Conservation (phyloP, 768 basidiomycete species). For the Hygrocybe coccinea region DNA sequence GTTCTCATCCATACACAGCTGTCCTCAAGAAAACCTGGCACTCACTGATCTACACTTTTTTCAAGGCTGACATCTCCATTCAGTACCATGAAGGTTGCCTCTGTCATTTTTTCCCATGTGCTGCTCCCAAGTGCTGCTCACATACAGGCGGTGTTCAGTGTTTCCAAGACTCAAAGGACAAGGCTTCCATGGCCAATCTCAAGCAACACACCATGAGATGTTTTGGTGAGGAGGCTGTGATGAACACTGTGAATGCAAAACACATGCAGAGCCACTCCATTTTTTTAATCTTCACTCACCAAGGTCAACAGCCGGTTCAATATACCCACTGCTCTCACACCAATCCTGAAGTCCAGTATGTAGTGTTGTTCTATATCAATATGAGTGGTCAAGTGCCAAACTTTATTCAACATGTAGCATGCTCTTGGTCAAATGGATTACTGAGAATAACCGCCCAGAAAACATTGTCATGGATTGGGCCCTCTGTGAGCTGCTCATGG, state of each 20-base stretch:
- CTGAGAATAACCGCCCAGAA: constrained; percentile 22
- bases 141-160: constrained; percentile 3
- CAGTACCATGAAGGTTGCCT: constrained; percentile 13
- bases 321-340: constrained; percentile 29
- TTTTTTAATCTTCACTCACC: constrained; percentile 23
- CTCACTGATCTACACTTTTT: constrained; percentile 26
- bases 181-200: constrained; percentile 25
- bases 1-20: constrained; percentile 9
- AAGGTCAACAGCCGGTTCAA: constrained; percentile 25
- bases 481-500: constrained; percentile 30
- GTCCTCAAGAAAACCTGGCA: constrained; percentile 22
- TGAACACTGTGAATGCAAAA: constrained; percentile 9
- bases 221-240: constrained; percentile 26
- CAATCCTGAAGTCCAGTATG: constrained; percentile 21
- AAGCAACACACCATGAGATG: constrained; percentile 23
- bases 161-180: constrained; percentile 23
- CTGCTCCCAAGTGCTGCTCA: constrained; percentile 14
- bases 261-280: constrained; percentile 16
- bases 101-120: constrained; percentile 23
- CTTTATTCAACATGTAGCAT: constrained; percentile 16
- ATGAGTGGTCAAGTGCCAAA: neutral
- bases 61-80: constrained; percentile 15
- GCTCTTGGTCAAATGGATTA: constrained; percentile 7
- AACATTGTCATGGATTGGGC: constrained; percentile 29
- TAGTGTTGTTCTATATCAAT: neutral